Evolutionary conservation across 2,329 filamentous ascomycete species (phyloP).

Genomic region (Hypoxylon sp.): DNA sequence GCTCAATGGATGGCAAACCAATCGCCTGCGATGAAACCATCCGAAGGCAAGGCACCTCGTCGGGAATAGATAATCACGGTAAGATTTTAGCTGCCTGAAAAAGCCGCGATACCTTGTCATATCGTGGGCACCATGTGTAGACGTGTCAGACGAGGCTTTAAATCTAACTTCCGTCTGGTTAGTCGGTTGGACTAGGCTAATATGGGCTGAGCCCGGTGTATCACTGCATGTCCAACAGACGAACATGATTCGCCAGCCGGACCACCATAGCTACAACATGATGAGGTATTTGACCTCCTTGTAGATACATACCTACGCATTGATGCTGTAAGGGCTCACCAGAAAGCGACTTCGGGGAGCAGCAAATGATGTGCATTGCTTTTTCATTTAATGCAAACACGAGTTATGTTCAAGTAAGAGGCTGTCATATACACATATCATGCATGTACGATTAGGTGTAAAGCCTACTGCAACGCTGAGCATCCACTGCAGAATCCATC

Average conservation of each 20-base stretch:
- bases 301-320: constrained; percentile 24
- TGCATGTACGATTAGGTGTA: constrained; percentile 33
- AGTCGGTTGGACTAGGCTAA: constrained; percentile 19
- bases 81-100: constrained; percentile 28
- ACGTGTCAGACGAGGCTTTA: constrained; percentile 27
- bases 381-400: constrained; percentile 24
- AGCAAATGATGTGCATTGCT: constrained; percentile 21
- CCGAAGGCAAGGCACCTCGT: constrained; percentile 10
- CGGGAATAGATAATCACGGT: constrained; percentile 18
- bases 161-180: constrained; percentile 18
- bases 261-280: constrained; percentile 1
- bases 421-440: constrained; percentile 36
- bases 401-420: constrained; percentile 30
- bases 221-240: constrained; percentile 13
- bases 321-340: constrained; percentile 10
- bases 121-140: constrained; percentile 14
- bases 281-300: constrained; percentile 10
- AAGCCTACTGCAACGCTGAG: constrained; percentile 30
- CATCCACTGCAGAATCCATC: constrained; percentile 19
- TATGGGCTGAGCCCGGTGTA: constrained; percentile 17
- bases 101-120: constrained; percentile 1
- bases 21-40: neutral
- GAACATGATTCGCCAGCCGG: constrained; percentile 24
- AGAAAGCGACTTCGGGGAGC: constrained; percentile 1
- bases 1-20: neutral